Conservation (phyloP, 257 asterid genomes). For the Solanum microdontum region DNA sequence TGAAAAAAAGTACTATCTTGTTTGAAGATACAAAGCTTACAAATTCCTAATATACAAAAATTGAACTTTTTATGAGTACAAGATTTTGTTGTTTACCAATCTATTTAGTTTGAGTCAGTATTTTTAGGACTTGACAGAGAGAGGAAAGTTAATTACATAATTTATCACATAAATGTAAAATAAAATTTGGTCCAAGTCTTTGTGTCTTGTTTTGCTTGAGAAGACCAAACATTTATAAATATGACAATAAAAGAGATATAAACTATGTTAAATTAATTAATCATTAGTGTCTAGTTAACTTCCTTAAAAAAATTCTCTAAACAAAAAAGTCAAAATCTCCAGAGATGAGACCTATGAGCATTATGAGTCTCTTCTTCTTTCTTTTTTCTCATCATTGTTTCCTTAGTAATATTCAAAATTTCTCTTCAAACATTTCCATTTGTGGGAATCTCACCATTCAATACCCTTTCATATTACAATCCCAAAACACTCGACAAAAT, state of each 20-base stretch:
- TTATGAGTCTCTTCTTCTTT: background rate
- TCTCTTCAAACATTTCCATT: background rate
- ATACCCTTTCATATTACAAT: conserved; percentile 5
- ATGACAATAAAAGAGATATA: background rate
- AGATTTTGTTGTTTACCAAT: background rate
- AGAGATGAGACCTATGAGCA: background rate
- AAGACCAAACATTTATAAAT: background rate
- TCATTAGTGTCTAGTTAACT: background rate
- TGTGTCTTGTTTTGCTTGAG: background rate
- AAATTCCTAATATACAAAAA: background rate
- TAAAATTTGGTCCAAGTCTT: background rate
- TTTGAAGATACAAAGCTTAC: background rate
- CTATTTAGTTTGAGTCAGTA: background rate
- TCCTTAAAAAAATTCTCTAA: background rate
- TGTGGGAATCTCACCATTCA: background rate
- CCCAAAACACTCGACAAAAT: background rate
- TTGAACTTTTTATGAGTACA: background rate
- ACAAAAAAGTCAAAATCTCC: background rate
- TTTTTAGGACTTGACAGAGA: background rate
- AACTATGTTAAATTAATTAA: background rate
- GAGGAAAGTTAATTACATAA: background rate
- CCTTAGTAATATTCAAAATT: background rate
- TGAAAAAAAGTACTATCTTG: background rate
- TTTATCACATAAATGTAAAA: background rate
- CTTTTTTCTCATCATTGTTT: background rate